Evolutionary conservation across 1,139 yeast species (phyloP).

Genomic region (Candida neerlandica): DNA sequence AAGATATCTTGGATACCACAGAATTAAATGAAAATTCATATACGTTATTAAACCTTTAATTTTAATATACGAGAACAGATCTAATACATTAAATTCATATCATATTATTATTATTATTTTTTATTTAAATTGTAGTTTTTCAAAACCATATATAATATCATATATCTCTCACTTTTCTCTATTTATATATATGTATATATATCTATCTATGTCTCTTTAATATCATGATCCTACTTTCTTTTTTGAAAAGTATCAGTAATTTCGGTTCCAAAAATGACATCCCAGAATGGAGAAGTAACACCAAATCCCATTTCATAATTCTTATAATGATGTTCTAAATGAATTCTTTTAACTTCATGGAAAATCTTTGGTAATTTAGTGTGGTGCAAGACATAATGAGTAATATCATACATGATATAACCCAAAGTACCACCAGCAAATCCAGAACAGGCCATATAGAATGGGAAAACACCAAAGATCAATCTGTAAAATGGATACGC

Average conservation of each 20-base stretch:
- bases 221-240: constrained; percentile 21
- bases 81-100: background rate
- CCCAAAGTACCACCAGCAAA: constrained; percentile 97
- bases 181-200: background rate
- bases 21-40: constrained; percentile 4
- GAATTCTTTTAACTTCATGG: constrained; percentile 82
- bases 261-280: constrained; percentile 79
- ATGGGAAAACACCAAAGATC: constrained; percentile 44
- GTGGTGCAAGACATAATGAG: constrained; percentile 88
- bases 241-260: constrained; percentile 40
- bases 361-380: constrained; percentile 72
- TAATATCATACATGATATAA: constrained; percentile 84
- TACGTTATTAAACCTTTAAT: constrained; percentile 1
- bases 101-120: background rate
- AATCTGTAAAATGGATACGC: constrained; percentile 47
- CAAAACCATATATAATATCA: too few relatives aligned
- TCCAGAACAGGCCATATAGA: constrained; percentile 52
- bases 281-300: constrained; percentile 94
- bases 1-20: background rate
- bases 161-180: too few relatives aligned
- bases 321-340: constrained; percentile 95
- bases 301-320: constrained; percentile 97
- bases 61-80: background rate
- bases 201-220: too few relatives aligned
- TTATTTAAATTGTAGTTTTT: background rate